Conservation (phyloP, 2,329 filamentous ascomycete genomes). For the Phialemonium atrogriseum region DNA sequence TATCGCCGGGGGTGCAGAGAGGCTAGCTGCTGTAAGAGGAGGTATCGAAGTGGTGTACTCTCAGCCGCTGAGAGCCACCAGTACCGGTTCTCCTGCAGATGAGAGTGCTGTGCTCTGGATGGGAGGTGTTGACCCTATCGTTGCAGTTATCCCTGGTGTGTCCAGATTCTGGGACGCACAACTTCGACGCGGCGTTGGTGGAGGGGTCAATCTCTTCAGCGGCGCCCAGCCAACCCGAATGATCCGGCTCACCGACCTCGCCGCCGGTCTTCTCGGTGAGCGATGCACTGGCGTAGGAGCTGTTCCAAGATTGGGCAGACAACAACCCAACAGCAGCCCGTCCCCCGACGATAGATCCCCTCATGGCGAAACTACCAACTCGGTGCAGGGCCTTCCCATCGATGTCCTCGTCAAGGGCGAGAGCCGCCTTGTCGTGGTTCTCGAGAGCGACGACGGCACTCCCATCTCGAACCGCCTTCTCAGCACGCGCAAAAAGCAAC, state of each 20-base stretch:
- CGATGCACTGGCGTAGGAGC: conserved; percentile 44
- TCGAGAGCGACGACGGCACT: conserved; percentile 37
- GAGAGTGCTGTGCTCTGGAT: conserved; percentile 51
- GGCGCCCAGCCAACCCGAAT: conserved; percentile 46
- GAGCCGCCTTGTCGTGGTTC: conserved; percentile 45
- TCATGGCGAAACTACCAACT: conserved; percentile 4
- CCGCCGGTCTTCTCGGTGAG: conserved; percentile 47
- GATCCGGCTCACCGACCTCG: conserved; percentile 44
- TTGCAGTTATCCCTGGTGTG: conserved; percentile 47
- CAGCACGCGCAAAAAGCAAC: conserved; percentile 28
- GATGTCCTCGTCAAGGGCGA: conserved; percentile 49
- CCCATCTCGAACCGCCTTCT: conserved; percentile 18
- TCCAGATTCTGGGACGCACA: conserved; percentile 53
- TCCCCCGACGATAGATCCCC: conserved; percentile 9
- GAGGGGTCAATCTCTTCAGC: conserved; percentile 46
- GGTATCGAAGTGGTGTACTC: conserved; percentile 42
- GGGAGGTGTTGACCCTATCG: conserved; percentile 42
- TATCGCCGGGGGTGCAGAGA: conserved; percentile 36
- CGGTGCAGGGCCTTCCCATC: conserved; percentile 33
- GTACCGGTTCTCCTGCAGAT: conserved; percentile 27
- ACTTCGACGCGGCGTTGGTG: conserved; percentile 40
- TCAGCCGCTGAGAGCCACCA: conserved; percentile 29
- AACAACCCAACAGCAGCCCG: conserved; percentile 1
- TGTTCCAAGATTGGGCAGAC: conserved; percentile 24
- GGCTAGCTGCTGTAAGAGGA: conserved; percentile 41